phyloP scores from a whole-genome alignment of 202 grass and related monocot genomes.

The Panicum virgatum region DNA sequence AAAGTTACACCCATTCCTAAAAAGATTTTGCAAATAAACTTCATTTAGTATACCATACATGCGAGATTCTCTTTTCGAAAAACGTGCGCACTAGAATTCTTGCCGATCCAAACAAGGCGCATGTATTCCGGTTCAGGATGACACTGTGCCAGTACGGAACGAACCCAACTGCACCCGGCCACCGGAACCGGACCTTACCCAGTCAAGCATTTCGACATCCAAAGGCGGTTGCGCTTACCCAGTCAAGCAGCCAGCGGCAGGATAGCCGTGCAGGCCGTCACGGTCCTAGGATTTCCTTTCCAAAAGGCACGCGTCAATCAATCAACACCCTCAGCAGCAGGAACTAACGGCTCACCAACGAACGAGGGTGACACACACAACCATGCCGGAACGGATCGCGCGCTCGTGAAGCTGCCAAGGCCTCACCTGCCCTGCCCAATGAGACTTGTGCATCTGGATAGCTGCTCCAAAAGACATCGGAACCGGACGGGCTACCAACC shows the following conservation, averaged over 20 bases:
- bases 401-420: too few relatives aligned
- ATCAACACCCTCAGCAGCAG: too few relatives aligned
- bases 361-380: too few relatives aligned
- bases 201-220: not conserved
- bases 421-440: not conserved
- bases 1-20: too few relatives aligned
- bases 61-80: too few relatives aligned
- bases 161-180: not conserved
- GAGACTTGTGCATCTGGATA: not conserved
- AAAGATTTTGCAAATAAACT: too few relatives aligned
- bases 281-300: not conserved
- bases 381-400: too few relatives aligned
- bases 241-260: not conserved
- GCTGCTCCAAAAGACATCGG: not conserved
- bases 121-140: too few relatives aligned
- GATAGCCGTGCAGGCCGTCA: not conserved
- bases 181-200: not conserved
- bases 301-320: not conserved
- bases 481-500: constrained; percentile 4
- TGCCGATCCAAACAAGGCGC: too few relatives aligned
- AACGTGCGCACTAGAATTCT: too few relatives aligned
- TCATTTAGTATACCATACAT: too few relatives aligned
- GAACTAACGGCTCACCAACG: not conserved
- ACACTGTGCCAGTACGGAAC: not conserved
- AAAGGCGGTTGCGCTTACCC: not conserved